Evolutionary conservation across 2,329 filamentous ascomycete species (phyloP).

Genomic region (Trichoderma citrinoviride): DNA sequence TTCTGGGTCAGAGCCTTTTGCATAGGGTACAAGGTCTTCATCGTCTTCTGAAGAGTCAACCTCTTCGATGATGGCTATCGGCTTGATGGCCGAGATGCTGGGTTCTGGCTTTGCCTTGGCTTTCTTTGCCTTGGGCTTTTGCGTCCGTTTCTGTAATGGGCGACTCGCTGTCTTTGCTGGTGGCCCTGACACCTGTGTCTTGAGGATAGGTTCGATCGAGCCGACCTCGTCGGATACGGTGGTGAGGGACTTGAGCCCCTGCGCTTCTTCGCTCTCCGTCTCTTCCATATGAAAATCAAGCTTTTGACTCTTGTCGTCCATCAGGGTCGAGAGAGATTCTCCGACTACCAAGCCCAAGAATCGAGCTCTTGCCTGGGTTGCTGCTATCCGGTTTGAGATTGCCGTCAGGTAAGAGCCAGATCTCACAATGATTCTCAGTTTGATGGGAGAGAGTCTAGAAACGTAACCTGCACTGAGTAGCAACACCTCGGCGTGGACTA

Average conservation of each 20-base stretch:
- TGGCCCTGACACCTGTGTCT: slow-evolving; percentile 21
- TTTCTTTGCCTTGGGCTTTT: slow-evolving; percentile 30
- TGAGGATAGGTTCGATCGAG: slow-evolving; percentile 49
- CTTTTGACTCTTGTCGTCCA: slow-evolving; percentile 65
- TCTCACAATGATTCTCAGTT: slow-evolving; percentile 65
- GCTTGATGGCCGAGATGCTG: slow-evolving; percentile 32
- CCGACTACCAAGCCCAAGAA: slow-evolving; percentile 88
- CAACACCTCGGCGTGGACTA: slow-evolving; percentile 76
- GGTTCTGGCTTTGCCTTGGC: slow-evolving; percentile 33
- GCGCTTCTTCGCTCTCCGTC: slow-evolving; percentile 67
- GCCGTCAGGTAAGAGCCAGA: slow-evolving; percentile 71
- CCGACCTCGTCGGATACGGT: slow-evolving; percentile 63
- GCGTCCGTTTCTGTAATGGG: slow-evolving; percentile 24
- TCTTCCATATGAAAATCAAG: slow-evolving; percentile 86
- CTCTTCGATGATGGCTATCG: slow-evolving; percentile 61
- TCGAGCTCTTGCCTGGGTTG: slow-evolving; percentile 70
- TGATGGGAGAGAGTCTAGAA: slow-evolving; percentile 61
- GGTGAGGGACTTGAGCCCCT: slow-evolving; percentile 69
- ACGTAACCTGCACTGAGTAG: slow-evolving; percentile 76
- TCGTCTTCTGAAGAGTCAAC: slow-evolving; percentile 54
- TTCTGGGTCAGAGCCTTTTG: slow-evolving; percentile 82
- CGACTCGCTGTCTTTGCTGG: slow-evolving; percentile 1
- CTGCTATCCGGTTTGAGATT: slow-evolving; percentile 80
- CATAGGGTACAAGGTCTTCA: slow-evolving; percentile 71
- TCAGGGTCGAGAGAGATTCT: slow-evolving; percentile 63